phyloP scores from a whole-genome alignment of 805 yeast species.

The Saccharomycopsis sp. region DNA sequence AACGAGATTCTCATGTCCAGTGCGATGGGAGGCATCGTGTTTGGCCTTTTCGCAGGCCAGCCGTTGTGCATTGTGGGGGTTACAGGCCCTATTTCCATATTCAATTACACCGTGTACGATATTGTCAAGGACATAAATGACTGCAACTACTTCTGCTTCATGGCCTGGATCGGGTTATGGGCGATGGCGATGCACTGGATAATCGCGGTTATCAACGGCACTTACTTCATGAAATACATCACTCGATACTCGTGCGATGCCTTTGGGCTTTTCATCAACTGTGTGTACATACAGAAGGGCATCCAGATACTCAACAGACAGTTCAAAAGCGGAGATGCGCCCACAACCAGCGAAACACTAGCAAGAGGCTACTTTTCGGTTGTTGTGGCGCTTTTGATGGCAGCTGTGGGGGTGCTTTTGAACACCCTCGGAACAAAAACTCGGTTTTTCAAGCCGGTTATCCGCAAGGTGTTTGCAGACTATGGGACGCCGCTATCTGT shows the following conservation, averaged over 20 bases:
- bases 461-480: conserved; percentile 71
- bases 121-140: conserved; percentile 29
- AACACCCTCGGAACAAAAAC: conserved; percentile 53
- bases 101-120: conserved; percentile 72
- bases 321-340: conserved; percentile 36
- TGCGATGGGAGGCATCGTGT: conserved; percentile 83
- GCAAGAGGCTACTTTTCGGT: conserved; percentile 67
- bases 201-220: conserved; percentile 63
- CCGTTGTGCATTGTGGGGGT: conserved; percentile 95
- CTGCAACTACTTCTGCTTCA: conserved; percentile 71
- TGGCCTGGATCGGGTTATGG: conserved; percentile 97
- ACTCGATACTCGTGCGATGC: conserved; percentile 85
- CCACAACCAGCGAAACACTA: conserved; percentile 26
- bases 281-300: conserved; percentile 86
- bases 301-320: conserved; percentile 73
- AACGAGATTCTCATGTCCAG: conserved; percentile 81
- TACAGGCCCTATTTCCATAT: conserved; percentile 91
- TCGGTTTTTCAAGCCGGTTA: conserved; percentile 49
- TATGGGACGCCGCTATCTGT: conserved; percentile 82
- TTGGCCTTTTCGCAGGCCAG: conserved; percentile 82
- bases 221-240: conserved; percentile 60
- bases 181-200: conserved; percentile 72
- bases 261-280: conserved; percentile 85
- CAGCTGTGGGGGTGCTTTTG: conserved; percentile 60
- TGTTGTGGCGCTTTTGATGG: conserved; percentile 67